Base-by-base conservation (phyloP, 2,329 filamentous ascomycete genomes). In the Fonsecaea pugnacius region DNA sequence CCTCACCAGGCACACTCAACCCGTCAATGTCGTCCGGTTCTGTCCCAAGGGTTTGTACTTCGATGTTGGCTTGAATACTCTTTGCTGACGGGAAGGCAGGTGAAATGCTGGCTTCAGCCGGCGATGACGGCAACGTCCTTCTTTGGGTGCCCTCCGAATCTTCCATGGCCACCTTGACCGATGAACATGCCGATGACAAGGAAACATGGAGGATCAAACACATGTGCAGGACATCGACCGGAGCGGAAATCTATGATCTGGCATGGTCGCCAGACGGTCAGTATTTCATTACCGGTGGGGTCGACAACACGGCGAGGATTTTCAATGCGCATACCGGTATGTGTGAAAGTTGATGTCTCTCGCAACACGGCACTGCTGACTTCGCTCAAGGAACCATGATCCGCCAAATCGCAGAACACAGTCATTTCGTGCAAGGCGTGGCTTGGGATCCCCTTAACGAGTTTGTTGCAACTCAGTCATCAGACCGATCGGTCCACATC, bases 381-480 rank as follows among this genome's bases (percentile, higher is more conserved):
- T 36, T 36, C 43, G 16, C 43, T 63, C 51, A 32, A 72, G 78
- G 68, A 73, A 52, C 73, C 52, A 62, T 93, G 69, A 90, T 97
- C 64, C 89, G 94, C 65, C 94, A 97, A 76, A 96, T 98, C 69
- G 94, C 94, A 58, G 94, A 98, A 76, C 94, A 98, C 78, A 96
- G 92, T 73, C 95, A 99, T 77, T 99, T 97, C 76, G 95, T 99
- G 18, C 95, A 99, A 79, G 95, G 95, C 54, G 96, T 99, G 7
- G 91, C 95, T 4, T 99, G 95, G 96, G 96, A 99, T 79, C 96
- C 95, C 27, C 80, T 97, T 62, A 98, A 98, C 79, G 95, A 99
- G 79, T 99, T 93, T 76, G 93, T 99, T 65, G 95, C 95, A 40
- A 99, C 95, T 1, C 95, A 99, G 75, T 99, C 95, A 6, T 99